Conservation (phyloP, 2,329 filamentous ascomycete genomes). For the Nemania abortiva region DNA sequence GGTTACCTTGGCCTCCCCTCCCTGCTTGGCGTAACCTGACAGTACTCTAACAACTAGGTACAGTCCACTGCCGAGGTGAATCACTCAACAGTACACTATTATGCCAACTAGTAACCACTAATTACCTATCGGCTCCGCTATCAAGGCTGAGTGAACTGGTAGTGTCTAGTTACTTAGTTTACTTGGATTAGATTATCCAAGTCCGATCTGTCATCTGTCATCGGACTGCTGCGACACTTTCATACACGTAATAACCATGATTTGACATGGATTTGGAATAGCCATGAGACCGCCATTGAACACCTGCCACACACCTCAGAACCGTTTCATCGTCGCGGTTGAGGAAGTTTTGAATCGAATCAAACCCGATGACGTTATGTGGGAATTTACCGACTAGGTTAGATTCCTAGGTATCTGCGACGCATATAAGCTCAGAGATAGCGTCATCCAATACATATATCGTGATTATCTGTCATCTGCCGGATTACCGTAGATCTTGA, state of each 20-base stretch:
- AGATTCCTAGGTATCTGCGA: slow-evolving; percentile 6
- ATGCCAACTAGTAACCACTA: too few species aligned
- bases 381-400: background rate
- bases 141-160: slow-evolving; percentile 37
- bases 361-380: slow-evolving; percentile 17
- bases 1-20: too few species aligned
- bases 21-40: too few species aligned
- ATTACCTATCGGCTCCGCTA: slow-evolving; percentile 27
- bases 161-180: background rate
- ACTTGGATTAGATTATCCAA: too few species aligned
- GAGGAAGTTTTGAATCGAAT: background rate
- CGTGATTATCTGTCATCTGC: background rate
- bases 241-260: slow-evolving; percentile 17
- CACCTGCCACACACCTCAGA: slow-evolving; percentile 17
- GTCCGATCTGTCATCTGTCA: slow-evolving; percentile 22
- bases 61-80: background rate
- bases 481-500: background rate
- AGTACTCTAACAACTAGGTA: too few species aligned
- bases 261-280: slow-evolving; percentile 29
- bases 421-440: background rate
- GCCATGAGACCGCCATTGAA: slow-evolving; percentile 9
- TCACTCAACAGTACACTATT: background rate
- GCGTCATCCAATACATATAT: background rate
- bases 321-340: slow-evolving; percentile 21
- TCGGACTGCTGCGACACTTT: slow-evolving; percentile 28